These are phyloP conservation scores for Solanum dulcamara DNA, from an alignment of 257 asterid species.

Conservation along the genomic window DNA sequence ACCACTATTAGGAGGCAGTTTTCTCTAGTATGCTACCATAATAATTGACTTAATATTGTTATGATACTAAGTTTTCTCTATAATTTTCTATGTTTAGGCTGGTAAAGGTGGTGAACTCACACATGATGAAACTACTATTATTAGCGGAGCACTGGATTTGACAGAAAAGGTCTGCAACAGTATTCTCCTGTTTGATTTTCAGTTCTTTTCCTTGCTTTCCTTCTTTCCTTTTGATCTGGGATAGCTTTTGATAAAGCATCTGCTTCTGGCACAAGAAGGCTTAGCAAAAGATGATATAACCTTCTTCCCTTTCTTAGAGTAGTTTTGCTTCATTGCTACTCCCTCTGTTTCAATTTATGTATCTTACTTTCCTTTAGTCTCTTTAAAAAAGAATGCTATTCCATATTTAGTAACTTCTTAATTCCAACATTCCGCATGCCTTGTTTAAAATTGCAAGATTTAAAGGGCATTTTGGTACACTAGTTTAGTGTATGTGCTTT, in stretches of 20 bases:
- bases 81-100: slow-evolving; percentile 34
- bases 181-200: not conserved
- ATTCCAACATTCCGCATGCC: not conserved
- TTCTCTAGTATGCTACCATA: not conserved
- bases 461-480: not conserved
- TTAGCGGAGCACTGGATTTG: slow-evolving; percentile 95
- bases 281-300: not conserved
- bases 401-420: not conserved
- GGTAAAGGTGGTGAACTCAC: slow-evolving; percentile 98
- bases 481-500: not conserved
- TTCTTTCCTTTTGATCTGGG: not conserved
- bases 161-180: slow-evolving; percentile 56
- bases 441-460: not conserved
- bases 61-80: not conserved
- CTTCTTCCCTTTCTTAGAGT: not conserved
- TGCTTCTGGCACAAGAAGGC: not conserved
- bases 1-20: not conserved
- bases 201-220: not conserved
- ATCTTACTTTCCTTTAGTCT: not conserved
- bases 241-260: not conserved
- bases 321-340: not conserved
- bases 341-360: not conserved
- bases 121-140: slow-evolving; percentile 87
- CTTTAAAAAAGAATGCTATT: not conserved
- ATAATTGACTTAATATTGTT: slow-evolving; percentile 6